These are phyloP conservation scores for Pichia cephalocereana DNA, from an alignment of 805 yeast species.

Conservation along the genomic window DNA sequence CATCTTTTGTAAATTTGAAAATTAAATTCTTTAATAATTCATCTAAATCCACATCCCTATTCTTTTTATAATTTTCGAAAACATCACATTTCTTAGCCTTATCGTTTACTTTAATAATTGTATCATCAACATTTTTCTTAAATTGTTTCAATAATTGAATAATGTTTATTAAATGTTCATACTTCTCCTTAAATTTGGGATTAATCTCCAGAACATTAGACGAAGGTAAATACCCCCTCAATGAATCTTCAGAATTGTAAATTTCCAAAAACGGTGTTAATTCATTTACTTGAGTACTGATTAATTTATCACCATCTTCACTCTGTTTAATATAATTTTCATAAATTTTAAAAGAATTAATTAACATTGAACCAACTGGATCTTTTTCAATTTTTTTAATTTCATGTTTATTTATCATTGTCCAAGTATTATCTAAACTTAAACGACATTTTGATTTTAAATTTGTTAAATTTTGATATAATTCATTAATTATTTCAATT, in stretches of 20 bases:
- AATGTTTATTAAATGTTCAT: conserved; percentile 29
- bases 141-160: conserved; percentile 28
- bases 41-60: conserved; percentile 27
- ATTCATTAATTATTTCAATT: conserved; percentile 28
- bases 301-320: conserved; percentile 46
- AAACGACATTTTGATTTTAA: conserved; percentile 33
- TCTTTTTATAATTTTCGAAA: conserved; percentile 7
- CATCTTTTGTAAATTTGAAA: conserved; percentile 41
- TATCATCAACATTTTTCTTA: conserved; percentile 11
- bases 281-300: conserved; percentile 37
- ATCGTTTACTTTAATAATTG: conserved; percentile 33
- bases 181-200: conserved; percentile 23
- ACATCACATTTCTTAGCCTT: conserved; percentile 30
- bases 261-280: conserved; percentile 38
- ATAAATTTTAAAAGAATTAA: conserved; percentile 35
- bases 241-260: conserved; percentile 23
- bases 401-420: conserved; percentile 38
- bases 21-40: conserved; percentile 31
- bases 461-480: conserved; percentile 37
- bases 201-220: conserved; percentile 29
- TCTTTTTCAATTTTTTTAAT: conserved; percentile 38
- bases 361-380: conserved; percentile 25
- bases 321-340: conserved; percentile 48
- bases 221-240: conserved; percentile 32
- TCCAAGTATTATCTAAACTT: conserved; percentile 40